Base-by-base conservation (phyloP, 2,329 filamentous ascomycete species). In the Chrysosporium queenslandicum region DNA sequence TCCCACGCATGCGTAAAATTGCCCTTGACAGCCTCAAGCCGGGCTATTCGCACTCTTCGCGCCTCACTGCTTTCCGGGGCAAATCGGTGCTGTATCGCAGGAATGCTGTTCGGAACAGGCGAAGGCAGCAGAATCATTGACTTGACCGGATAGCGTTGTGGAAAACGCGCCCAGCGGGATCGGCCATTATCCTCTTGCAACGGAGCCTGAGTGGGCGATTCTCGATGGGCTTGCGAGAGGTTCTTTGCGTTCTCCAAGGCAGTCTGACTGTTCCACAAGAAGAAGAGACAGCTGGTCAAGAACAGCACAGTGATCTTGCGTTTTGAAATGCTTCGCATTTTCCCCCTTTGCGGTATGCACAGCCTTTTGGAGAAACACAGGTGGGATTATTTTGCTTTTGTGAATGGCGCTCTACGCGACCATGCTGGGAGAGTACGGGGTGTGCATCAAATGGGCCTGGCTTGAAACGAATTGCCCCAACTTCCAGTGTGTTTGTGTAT, bases 1-100 rank as follows among this genome's bases (percentile, higher is more conserved):
- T 65, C 61, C 79, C 80, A 85, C 55, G 76, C 75, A 59, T 77
- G 77, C 39, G 68, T 56, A 58, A 81, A 81, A 58, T 71, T 74
- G 43, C 70, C 69, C 58, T 70, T 73, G 46, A 81, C 73, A 21
- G 74, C 73, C 9, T 64, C 66, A 43, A 67, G 66, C 45, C 75
- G 68, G 51, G 60, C 58, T n/a, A 25, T 21, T 21, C 45, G 23
- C 16, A 47, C 16, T 36, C 70, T 61, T 32, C 73, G 68, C 53
- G 65, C 61, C 50, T 66, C 63, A 56, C 61, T 68, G n/a, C 61
- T 62, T 55, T 66, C 63, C 5, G 40, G 5, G 11, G 20, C 49
- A 46, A 68, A 67, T 1, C 49, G 34, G 46, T 60, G 52, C 53
- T 67, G 65, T 18, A 67, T 56, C n/a, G 53, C 57, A 4, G 64